These are phyloP conservation scores for Selenicereus undatus DNA, from an alignment of 148 eudicot genomes.

Conservation along the genomic window DNA sequence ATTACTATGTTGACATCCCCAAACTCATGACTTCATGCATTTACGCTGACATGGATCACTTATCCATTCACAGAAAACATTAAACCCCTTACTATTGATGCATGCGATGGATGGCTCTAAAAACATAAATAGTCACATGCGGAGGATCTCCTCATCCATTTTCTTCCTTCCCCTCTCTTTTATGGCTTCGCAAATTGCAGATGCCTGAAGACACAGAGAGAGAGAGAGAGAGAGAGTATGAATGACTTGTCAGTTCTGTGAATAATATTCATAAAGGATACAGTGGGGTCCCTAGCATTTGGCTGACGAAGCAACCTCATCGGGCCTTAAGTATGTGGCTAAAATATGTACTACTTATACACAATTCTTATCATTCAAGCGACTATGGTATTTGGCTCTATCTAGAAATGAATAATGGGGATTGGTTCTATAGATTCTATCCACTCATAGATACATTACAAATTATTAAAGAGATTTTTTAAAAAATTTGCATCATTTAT, in stretches of 20 bases:
- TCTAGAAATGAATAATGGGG: neutral
- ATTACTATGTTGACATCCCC: neutral
- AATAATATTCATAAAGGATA: neutral
- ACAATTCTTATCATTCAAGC: neutral
- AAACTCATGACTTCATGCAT: neutral
- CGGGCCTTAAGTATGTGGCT: neutral
- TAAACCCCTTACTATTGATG: neutral
- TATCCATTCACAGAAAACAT: neutral
- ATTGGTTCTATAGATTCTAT: neutral
- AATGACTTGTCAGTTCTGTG: neutral
- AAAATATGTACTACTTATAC: neutral
- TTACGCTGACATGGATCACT: neutral
- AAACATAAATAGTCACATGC: neutral
- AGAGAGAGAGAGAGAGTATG: neutral
- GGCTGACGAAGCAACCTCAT: neutral
- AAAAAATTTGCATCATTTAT: too few species aligned
- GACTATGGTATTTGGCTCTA: neutral
- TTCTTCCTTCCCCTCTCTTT: neutral
- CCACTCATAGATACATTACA: neutral
- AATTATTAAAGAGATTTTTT: too few species aligned
- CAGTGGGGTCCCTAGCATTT: neutral
- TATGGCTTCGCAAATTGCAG: neutral
- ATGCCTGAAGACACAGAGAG: too few species aligned
- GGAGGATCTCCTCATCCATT: neutral
- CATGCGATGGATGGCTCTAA: neutral